Conservation (phyloP, 352 stramenopile genomes). For the Pythium dissimile region DNA sequence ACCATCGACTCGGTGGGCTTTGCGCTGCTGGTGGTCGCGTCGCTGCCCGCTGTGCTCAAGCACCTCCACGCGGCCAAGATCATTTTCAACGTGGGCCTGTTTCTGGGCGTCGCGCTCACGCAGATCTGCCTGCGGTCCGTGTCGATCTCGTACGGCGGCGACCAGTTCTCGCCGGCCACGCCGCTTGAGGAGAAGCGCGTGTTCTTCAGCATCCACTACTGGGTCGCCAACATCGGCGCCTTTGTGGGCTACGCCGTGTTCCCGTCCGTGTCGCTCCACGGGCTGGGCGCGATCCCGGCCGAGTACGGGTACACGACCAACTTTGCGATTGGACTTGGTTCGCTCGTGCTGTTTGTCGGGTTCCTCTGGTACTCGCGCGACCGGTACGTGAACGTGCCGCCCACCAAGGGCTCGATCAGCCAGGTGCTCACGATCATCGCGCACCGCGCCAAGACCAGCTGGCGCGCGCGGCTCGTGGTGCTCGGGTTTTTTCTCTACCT, state of each 20-base stretch:
- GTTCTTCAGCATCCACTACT: conserved; percentile 63
- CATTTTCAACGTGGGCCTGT: conserved; percentile 26
- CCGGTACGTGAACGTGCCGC: conserved; percentile 27
- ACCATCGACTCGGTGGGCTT: conserved; percentile 24
- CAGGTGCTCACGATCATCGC: conserved; percentile 18
- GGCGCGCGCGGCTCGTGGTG: conserved; percentile 15
- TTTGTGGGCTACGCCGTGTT: conserved; percentile 49
- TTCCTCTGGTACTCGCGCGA: conserved; percentile 11
- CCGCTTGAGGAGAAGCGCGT: conserved; percentile 20
- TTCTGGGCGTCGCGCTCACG: conserved; percentile 24
- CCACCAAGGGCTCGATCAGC: conserved; percentile 24
- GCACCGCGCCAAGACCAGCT: conserved; percentile 13
- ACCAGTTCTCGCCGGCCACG: conserved; percentile 28
- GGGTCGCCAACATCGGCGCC: conserved; percentile 49
- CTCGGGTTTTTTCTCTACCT: conserved; percentile 18
- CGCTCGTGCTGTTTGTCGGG: conserved; percentile 14
- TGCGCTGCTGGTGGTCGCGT: conserved; percentile 13
- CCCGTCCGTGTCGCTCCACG: conserved; percentile 44
- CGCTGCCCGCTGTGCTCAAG: conserved; percentile 20
- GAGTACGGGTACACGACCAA: conserved; percentile 52
- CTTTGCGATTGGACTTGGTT: conserved; percentile 27
- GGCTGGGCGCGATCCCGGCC: conserved; percentile 31
- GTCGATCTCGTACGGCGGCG: conserved; percentile 27
- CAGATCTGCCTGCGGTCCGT: conserved; percentile 26
- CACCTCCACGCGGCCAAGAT: conserved; percentile 11